Conservation (phyloP, 2,329 filamentous ascomycete genomes). For the Colletotrichum limetticola region DNA sequence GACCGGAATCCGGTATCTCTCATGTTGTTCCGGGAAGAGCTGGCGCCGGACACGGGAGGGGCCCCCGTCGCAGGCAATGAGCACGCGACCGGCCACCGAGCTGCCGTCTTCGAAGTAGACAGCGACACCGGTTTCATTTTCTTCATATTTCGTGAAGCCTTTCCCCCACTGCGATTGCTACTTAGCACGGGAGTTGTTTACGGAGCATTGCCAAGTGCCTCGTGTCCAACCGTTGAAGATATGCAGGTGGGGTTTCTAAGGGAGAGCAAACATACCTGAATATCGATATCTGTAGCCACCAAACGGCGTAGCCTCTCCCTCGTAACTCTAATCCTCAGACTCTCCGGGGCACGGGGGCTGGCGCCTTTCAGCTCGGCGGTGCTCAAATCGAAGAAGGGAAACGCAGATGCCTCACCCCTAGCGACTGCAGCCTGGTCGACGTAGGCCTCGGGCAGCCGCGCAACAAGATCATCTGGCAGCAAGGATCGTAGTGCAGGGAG, state of each 20-base stretch:
- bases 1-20: slow-evolving; percentile 56
- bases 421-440: slow-evolving; percentile 63
- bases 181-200: neutral
- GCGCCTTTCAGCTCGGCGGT: slow-evolving; percentile 54
- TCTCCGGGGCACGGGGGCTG: slow-evolving; percentile 55
- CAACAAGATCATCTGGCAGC: slow-evolving; percentile 58
- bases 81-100: slow-evolving; percentile 50
- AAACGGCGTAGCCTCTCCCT: slow-evolving; percentile 57
- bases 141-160: slow-evolving; percentile 43
- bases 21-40: slow-evolving; percentile 46
- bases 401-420: slow-evolving; percentile 57
- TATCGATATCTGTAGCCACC: slow-evolving; percentile 56
- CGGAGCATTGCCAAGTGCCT: neutral
- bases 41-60: slow-evolving; percentile 53
- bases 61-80: slow-evolving; percentile 63
- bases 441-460: slow-evolving; percentile 59
- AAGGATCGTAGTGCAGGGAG: slow-evolving; percentile 62
- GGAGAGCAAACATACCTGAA: slow-evolving; percentile 50
- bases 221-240: neutral
- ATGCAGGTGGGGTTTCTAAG: neutral
- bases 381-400: slow-evolving; percentile 66
- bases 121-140: slow-evolving; percentile 43
- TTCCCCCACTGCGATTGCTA: slow-evolving; percentile 52
- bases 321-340: slow-evolving; percentile 58
- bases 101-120: slow-evolving; percentile 60